Evolutionary conservation across 208 protist species (phyloP).

Genomic region (Naegleria lovaniensis): DNA sequence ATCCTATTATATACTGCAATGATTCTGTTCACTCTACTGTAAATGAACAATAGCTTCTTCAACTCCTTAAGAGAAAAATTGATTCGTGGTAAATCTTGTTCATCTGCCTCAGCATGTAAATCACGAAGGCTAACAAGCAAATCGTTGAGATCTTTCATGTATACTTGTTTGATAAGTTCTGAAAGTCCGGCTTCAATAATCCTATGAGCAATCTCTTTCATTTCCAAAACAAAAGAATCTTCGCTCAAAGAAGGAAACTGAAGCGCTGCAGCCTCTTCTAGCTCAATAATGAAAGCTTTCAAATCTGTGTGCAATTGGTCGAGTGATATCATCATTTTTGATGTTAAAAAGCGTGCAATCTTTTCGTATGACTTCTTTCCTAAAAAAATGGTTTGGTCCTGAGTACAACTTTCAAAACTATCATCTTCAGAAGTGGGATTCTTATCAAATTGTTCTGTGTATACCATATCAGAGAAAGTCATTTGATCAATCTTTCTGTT

Average conservation of each 20-base stretch:
- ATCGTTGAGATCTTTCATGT: not conserved
- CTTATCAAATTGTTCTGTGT: not conserved
- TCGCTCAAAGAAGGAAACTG: not conserved
- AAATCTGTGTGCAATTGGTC: not conserved
- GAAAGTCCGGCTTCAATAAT: not conserved
- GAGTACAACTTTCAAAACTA: not conserved
- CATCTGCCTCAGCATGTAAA: not conserved
- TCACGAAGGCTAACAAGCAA: not conserved
- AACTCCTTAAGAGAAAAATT: not conserved
- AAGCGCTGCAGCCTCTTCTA: not conserved
- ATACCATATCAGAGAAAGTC: not conserved
- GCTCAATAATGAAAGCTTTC: not conserved
- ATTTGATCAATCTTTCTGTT: not conserved
- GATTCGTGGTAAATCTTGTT: not conserved
- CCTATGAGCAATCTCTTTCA: not conserved
- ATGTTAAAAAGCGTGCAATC: not conserved
- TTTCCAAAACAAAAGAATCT: not conserved
- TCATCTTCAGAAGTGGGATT: not conserved
- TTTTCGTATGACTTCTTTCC: not conserved
- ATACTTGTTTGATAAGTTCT: not conserved
- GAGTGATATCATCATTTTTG: not conserved
- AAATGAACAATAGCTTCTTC: not conserved
- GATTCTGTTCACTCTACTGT: slow-evolving; percentile 6
- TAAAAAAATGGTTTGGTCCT: not conserved
- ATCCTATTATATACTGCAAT: not conserved